phyloP scores from a whole-genome alignment of 306 rosid species.

The Oxytropis ochrocephala region DNA sequence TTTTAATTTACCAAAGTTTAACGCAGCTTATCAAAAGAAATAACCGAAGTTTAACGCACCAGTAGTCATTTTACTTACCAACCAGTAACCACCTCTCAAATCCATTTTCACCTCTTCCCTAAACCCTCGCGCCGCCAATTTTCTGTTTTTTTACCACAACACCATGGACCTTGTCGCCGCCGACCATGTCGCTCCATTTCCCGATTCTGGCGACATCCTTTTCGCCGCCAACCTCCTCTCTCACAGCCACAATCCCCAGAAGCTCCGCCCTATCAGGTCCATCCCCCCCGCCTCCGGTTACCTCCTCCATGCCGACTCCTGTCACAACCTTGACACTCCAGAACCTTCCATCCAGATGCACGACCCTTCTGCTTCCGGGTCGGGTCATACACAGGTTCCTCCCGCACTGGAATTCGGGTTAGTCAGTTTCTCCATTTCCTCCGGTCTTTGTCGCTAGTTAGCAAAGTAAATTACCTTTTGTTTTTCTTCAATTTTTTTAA shows the following conservation, averaged over 20 bases:
- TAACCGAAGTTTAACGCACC: slow-evolving; percentile 21
- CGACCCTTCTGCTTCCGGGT: slow-evolving; percentile 22
- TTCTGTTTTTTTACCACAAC: not conserved
- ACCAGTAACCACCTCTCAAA: slow-evolving; percentile 1
- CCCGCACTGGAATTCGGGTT: slow-evolving; percentile 40
- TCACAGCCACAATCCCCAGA: slow-evolving; percentile 54
- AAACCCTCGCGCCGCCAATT: slow-evolving; percentile 40
- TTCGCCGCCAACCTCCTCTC: slow-evolving; percentile 28
- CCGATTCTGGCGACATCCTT: slow-evolving; percentile 57
- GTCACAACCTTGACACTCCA: not conserved
- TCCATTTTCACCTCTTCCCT: slow-evolving; percentile 35
- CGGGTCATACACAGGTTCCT: slow-evolving; percentile 18
- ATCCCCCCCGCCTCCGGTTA: not conserved
- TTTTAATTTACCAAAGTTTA: no score
- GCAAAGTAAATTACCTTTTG: not conserved
- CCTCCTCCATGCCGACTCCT: not conserved
- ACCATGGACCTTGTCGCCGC: slow-evolving; percentile 47
- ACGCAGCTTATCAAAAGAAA: no score
- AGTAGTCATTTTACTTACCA: slow-evolving; percentile 18
- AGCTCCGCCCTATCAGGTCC: slow-evolving; percentile 76
- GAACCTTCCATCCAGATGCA: not conserved
- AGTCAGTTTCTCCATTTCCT: slow-evolving; percentile 6
- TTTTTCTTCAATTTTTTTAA: not conserved
- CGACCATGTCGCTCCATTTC: slow-evolving; percentile 56
- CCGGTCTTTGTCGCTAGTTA: not conserved